Base-by-base conservation (phyloP, 2,329 filamentous ascomycete species). In the Reticulascus tulasneorum region DNA sequence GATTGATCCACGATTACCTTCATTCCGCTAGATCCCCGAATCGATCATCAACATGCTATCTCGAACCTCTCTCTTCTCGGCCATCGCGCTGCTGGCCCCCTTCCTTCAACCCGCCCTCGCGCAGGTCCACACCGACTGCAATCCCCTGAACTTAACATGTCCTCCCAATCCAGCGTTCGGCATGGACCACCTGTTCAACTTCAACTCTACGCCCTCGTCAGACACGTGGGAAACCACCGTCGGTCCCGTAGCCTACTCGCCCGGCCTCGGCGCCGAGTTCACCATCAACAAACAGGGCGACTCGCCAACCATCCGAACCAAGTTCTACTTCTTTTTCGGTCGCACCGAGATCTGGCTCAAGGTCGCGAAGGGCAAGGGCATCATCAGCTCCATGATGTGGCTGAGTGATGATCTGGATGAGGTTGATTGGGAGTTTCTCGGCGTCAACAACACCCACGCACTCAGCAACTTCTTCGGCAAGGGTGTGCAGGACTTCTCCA, bases 281-380 rank as follows among this genome's bases (percentile, higher is more conserved):
- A 83, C 75, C 33, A 81, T 95, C 62, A 65, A 60, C 37, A 72
- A 82, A 55, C 73, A 79, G 46, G 78, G 82, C 45, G 79, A 94
- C 51, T 84, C 87, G 1, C 86, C 88, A 1, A 94, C 87, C 1
- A 75, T 94, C 44, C 75, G 81, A 46, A 81, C 84, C 29, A 79
- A 80, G 50, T 91, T 89, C 58, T 93, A 88, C 66, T 84, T 94
- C 61, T 89, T 94, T 69, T 91, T 84, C 48, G 88, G 88, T 35
- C 78, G 81, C 42, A 80, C 87, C 37, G 86, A 93, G 60, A 73
- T 91, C 39, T 71, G 77, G 48, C 76, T 94, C 68, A 86, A 87
- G 65, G 84, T 85, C 5, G 81, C 89, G 1, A 64, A 69, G 2
- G 89, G 89, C 13, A 66, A 65, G 7, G 89, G 89, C 33, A 82